Conservation (phyloP, 768 basidiomycete genomes). For the Podaxis sp. region DNA sequence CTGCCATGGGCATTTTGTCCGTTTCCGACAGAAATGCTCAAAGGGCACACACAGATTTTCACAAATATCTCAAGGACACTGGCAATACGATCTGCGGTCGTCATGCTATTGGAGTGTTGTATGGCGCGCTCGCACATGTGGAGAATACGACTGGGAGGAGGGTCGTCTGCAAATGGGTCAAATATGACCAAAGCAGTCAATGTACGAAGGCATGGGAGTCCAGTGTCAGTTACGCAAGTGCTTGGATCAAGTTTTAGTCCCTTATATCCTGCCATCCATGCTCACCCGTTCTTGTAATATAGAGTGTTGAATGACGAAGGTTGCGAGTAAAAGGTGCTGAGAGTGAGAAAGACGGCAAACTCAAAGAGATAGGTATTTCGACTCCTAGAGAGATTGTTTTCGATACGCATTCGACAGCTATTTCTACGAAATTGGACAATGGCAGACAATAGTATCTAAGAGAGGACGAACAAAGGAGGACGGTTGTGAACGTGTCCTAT, state of each 20-base stretch:
- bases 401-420: no score
- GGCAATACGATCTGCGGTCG: conserved; percentile 97
- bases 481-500: no score
- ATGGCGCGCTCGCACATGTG: conserved; percentile 67
- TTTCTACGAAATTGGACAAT: no score
- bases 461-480: no score
- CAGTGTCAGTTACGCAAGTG: conserved; percentile 97
- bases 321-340: no score
- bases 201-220: conserved; percentile 68
- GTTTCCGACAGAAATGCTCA: conserved; percentile 46
- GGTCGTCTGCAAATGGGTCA: conserved; percentile 69
- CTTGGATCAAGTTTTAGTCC: conserved; percentile 58
- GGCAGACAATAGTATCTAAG: no score
- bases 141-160: conserved; percentile 34
- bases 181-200: conserved; percentile 89
- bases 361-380: no score
- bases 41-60: conserved; percentile 58
- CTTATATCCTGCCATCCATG: background rate
- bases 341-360: no score
- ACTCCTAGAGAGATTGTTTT: no score
- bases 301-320: background rate
- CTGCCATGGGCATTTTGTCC: conserved; percentile 74
- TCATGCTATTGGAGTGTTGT: conserved; percentile 90
- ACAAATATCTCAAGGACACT: conserved; percentile 63
- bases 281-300: background rate